These are phyloP conservation scores for Fusarium ramigenum DNA, from an alignment of 2,329 filamentous ascomycete genomes.

Conservation along the genomic window DNA sequence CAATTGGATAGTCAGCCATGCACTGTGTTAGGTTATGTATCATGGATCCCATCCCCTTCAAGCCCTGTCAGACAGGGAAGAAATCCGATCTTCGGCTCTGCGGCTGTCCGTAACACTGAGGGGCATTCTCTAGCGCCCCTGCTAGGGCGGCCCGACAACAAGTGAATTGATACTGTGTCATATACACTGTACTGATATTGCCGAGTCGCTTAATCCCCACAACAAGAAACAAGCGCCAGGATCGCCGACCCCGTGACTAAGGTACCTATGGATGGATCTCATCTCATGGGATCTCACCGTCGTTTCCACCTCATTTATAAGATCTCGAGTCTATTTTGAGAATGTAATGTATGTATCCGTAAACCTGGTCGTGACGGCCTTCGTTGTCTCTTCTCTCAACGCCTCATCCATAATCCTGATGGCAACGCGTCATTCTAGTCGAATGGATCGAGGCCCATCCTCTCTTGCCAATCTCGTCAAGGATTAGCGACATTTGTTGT, in stretches of 20 bases:
- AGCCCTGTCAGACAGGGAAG: neutral
- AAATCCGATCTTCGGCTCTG: slow-evolving; percentile 9
- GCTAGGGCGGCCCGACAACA: neutral
- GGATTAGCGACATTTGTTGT: neutral
- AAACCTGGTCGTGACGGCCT: neutral
- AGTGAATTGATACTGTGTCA: neutral
- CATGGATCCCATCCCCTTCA: neutral
- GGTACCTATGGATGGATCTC: neutral
- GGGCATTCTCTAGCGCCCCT: slow-evolving; percentile 7
- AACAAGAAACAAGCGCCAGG: slow-evolving; percentile 17
- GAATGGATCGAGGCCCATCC: neutral
- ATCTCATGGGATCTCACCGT: neutral
- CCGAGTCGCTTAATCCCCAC: neutral
- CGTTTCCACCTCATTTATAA: slow-evolving; percentile 28
- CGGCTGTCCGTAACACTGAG: neutral
- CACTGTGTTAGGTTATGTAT: slow-evolving; percentile 11
- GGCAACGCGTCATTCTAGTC: neutral
- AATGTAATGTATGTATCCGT: neutral
- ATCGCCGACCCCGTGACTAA: slow-evolving; percentile 11
- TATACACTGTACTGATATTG: neutral
- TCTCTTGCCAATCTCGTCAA: neutral
- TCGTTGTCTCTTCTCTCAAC: slow-evolving; percentile 22
- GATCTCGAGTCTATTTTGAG: neutral
- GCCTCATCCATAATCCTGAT: neutral
- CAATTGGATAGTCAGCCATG: neutral